phyloP scores from a whole-genome alignment of 2,329 filamentous ascomycete species.

The Hypoxylon sp. region DNA sequence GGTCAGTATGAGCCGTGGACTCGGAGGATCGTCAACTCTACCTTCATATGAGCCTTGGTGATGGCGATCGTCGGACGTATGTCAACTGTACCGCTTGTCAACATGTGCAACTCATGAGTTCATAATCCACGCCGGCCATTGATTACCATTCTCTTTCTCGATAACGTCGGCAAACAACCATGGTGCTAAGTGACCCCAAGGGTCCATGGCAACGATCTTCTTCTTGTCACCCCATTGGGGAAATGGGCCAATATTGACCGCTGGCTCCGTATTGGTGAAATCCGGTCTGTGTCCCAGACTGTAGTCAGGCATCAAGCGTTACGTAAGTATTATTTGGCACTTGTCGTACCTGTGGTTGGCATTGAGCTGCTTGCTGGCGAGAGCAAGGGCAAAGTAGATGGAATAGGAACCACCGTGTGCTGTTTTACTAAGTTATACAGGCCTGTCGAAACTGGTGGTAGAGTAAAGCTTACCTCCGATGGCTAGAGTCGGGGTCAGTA shows the following conservation, averaged over 20 bases:
- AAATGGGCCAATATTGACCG: slow-evolving; percentile 89
- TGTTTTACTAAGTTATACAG: slow-evolving; percentile 38
- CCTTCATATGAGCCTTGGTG: slow-evolving; percentile 93
- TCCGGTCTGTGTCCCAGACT: slow-evolving; percentile 60
- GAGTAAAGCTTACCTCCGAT: slow-evolving; percentile 65
- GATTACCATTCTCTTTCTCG: slow-evolving; percentile 75
- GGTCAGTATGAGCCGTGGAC: slow-evolving; percentile 26
- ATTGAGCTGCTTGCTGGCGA: slow-evolving; percentile 90
- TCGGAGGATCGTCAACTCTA: slow-evolving; percentile 36
- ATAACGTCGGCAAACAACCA: slow-evolving; percentile 86
- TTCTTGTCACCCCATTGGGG: slow-evolving; percentile 88
- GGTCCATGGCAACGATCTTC: slow-evolving; percentile 99
- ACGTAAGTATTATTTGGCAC: neutral
- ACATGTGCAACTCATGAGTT: neutral
- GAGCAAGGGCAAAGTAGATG: slow-evolving; percentile 92
- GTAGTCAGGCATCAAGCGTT: slow-evolving; percentile 22
- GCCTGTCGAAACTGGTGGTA: slow-evolving; percentile 6
- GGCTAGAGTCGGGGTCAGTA: slow-evolving; percentile 55
- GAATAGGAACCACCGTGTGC: slow-evolving; percentile 87
- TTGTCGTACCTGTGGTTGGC: slow-evolving; percentile 76
- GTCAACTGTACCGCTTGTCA: slow-evolving; percentile 67
- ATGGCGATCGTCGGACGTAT: slow-evolving; percentile 92
- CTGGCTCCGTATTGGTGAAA: slow-evolving; percentile 87
- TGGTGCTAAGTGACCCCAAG: slow-evolving; percentile 86
- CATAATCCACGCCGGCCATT: neutral